Evolutionary conservation across 352 stramenopile genomes (phyloP), one percentile per base, ranked within the genome.

Genomic region (Phytophthora cajani): DNA sequence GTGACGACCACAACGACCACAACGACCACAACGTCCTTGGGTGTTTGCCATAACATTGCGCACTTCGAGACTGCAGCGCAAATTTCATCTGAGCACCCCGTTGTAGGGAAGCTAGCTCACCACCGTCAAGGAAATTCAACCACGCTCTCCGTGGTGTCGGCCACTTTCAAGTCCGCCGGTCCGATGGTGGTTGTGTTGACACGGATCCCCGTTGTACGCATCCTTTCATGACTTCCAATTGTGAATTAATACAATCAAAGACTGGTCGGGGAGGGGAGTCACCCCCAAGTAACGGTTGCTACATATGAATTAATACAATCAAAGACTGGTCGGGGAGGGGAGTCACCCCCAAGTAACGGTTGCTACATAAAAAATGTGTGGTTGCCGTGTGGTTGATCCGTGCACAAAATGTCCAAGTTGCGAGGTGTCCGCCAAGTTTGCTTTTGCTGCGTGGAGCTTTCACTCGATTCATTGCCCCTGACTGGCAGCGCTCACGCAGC

Each of bases 321-420:
- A 27, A 27, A 2, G 23, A 27, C 23, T 27, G 23, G 23, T 27
- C 23, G 23, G 23, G 23, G 23, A 27, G 23, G 23, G 23, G 23
- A 27, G 23, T 27, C 23, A 3, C 23, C 23, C 54, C 57, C 49
- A 68, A 55, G 51, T 71, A 71, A 71, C 49, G 56, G 40, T 46
- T 56, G 46, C 12, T 11, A 44, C 36, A 53, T 74, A 16, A 68
- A 42, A 54, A 58, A 62, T 75, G 62, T 16, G 69, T 72, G 23
- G 23, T 61, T 72, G 9, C 59, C 71, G 62, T 16, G 69, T 72
- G 23, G 23, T 61, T 72, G 9, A 46, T 16, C 21, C 56, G 69
- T 64, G 57, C 56, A 75, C 56, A 75, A 55, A 63, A 55, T 58
- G 68, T 67, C 47, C 50, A n/a, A 64, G 19, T 58, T 59, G 62